These are phyloP conservation scores for Lentinula raphanica DNA, from an alignment of 768 basidiomycete species.

Conservation along the genomic window DNA sequence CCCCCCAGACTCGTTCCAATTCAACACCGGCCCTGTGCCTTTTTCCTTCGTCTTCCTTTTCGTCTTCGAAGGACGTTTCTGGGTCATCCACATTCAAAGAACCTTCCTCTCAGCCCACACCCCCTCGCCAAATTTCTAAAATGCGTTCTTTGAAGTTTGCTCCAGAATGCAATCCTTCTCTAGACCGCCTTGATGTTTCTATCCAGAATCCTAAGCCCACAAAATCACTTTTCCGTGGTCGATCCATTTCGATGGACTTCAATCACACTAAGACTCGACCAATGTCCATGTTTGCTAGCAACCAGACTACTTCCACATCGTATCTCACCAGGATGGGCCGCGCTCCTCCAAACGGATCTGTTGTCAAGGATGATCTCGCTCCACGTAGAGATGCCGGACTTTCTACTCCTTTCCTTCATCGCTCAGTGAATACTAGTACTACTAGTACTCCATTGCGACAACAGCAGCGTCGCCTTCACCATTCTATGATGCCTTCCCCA, in stretches of 20 bases:
- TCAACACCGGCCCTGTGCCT: background rate
- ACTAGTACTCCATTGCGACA: background rate
- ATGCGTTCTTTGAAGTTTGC: constrained; percentile 10
- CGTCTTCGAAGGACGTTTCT: background rate
- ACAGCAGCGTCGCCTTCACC: background rate
- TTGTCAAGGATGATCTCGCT: background rate
- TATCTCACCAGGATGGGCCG: background rate
- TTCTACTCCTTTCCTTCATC: constrained; percentile 10
- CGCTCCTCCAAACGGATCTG: background rate
- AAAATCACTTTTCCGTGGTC: constrained; percentile 9
- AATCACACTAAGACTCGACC: background rate
- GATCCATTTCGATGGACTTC: constrained; percentile 12
- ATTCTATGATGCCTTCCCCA: background rate
- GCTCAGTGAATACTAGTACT: background rate
- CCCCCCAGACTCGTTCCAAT: background rate
- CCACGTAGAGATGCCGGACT: background rate
- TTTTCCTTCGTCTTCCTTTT: background rate
- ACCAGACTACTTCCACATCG: background rate
- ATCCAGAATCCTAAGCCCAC: background rate
- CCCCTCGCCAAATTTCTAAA: background rate
- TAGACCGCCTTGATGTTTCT: constrained; percentile 3
- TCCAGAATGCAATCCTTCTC: constrained; percentile 3
- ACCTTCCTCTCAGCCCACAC: background rate
- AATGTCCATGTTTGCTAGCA: background rate
- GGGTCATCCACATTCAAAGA: background rate